A percentile compares a stretch with the other conserved stretches of the same genome.
Conservation (phyloP, 139 green algal species). For the Micractinium sp. region DNA sequence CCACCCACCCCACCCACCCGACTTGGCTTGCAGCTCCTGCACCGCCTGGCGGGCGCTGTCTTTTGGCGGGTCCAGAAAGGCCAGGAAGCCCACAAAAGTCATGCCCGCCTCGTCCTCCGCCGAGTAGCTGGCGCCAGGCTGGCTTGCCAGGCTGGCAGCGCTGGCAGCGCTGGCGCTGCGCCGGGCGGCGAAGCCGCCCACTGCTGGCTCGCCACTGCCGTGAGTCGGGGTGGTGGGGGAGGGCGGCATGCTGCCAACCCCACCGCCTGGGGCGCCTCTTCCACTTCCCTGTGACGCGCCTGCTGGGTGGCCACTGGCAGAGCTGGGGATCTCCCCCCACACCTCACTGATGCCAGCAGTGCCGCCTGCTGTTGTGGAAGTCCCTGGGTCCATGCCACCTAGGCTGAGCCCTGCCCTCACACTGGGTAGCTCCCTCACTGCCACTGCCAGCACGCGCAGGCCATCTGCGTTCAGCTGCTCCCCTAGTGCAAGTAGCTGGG, state of each 20-base stretch:
- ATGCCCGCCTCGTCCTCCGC: slow-evolving; percentile 34
- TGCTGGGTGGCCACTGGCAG: background rate
- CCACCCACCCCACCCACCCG: background rate
- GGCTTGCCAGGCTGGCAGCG: background rate
- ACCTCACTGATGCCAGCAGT: no score
- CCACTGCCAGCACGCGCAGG: slow-evolving; percentile 43
- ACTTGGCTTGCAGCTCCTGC: slow-evolving; percentile 15
- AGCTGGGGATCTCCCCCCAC: background rate
- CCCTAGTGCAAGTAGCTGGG: background rate
- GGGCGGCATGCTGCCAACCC: no score
- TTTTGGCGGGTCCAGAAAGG: slow-evolving; percentile 51
- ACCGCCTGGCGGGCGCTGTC: slow-evolving; percentile 21
- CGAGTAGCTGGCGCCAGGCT: background rate
- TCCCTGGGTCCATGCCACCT: no score
- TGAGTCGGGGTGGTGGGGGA: no score
- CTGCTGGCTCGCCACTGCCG: no score
- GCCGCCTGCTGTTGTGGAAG: no score
- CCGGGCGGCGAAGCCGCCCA: no score
- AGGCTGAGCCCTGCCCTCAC: no score
- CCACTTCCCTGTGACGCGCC: no score
- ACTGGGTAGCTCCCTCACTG: slow-evolving; percentile 13
- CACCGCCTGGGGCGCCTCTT: no score
- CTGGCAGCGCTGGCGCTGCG: background rate
- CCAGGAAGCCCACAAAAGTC: slow-evolving; percentile 44
- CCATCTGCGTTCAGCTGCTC: slow-evolving; percentile 22